Base-by-base conservation (phyloP, 2,329 filamentous ascomycete genomes). In the Trichoderma koningii region DNA sequence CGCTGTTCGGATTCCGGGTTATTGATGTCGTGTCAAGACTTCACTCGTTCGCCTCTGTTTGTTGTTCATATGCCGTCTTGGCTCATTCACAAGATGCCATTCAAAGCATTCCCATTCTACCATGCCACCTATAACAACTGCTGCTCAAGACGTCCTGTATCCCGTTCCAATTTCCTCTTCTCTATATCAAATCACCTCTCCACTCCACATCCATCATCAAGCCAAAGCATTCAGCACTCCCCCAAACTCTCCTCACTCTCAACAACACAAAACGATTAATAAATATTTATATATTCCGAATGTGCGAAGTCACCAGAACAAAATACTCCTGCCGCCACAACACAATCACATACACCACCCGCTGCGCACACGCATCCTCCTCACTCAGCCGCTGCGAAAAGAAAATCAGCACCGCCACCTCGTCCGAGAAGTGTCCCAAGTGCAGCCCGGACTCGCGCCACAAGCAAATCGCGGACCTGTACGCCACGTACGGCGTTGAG, bases 301-400 rank as follows among this genome's bases (percentile, higher is more conserved):
- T 64, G 61, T 64, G 61, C 15, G 7, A 23, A n/a, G 26, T 56
- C 42, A 48, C 26, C 21, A 50, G 45, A 51, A 51, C 45, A n/a
- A 48, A 23, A 7, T 44, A 42, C 10, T 19, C 30, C 1, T 64
- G 61, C 34, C 41, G 34, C 7, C 61, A 64, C 44, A n/a, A 42
- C 9, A 4, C 5, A 3, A n/a, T 14, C 23, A 15, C 23, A 17
- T 63, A 63, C 19, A 12, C 21, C 6, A 15, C 2, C 6, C n/a
- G 53, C 12, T 63, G 60, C 50, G 12, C 41, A 3, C 28, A 34
- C 28, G 30, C 26, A 2, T 23, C 9, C 15, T 28, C 30, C 30
- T 34, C 30, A 3, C 15, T 26, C 19, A 52, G 45, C n/a, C 34
- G 47, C 53, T 63, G 60, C 41, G 50, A 53, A 51, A 63, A 63